A percentile compares a stretch with the other conserved stretches of the same genome.
These are phyloP conservation scores for Aethionema arabicum DNA, from an alignment of 345 rosid genomes.

Conservation along the genomic window DNA sequence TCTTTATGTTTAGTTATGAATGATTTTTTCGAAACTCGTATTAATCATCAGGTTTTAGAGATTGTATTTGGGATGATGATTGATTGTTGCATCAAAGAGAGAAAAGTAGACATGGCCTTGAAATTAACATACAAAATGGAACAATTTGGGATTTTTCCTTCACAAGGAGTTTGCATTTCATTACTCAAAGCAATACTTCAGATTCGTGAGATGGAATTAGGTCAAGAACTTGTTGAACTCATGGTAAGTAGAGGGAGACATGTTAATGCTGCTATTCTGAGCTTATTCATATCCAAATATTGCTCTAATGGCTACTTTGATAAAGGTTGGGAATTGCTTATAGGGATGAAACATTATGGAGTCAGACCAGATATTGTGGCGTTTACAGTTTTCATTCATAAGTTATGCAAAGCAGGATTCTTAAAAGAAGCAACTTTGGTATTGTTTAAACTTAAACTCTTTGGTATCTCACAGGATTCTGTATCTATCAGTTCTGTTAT, in stretches of 20 bases:
- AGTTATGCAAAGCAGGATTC: constrained; percentile 44
- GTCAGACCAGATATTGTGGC: constrained; percentile 47
- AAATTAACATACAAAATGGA: constrained; percentile 35
- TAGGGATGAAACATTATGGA: constrained; percentile 45
- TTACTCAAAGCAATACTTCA: constrained; percentile 37
- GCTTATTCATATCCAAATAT: constrained; percentile 39
- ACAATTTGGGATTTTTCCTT: constrained; percentile 42
- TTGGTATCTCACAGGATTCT: constrained; percentile 44
- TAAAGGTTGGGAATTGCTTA: constrained; percentile 45
- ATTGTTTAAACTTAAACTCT: constrained; percentile 42
- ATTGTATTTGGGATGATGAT: constrained; percentile 41
- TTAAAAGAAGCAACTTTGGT: constrained; percentile 44
- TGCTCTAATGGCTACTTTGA: constrained; percentile 43
- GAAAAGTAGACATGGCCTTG: constrained; percentile 35
- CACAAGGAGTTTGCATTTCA: constrained; percentile 43
- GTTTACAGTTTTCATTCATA: constrained; percentile 42
- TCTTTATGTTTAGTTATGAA: constrained; percentile 27
- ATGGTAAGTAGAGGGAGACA: constrained; percentile 41
- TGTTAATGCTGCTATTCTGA: constrained; percentile 40
- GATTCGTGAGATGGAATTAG: constrained; percentile 36
- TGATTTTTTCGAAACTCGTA: constrained; percentile 40
- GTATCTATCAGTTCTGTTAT: constrained; percentile 47
- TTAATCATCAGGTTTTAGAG: constrained; percentile 39
- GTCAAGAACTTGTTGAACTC: constrained; percentile 42
- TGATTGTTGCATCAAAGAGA: constrained; percentile 44